Evolutionary conservation across 148 eudicot species (phyloP), one percentile per base, ranked within the genome.

Genomic region (Dysphania ambrosioides): DNA sequence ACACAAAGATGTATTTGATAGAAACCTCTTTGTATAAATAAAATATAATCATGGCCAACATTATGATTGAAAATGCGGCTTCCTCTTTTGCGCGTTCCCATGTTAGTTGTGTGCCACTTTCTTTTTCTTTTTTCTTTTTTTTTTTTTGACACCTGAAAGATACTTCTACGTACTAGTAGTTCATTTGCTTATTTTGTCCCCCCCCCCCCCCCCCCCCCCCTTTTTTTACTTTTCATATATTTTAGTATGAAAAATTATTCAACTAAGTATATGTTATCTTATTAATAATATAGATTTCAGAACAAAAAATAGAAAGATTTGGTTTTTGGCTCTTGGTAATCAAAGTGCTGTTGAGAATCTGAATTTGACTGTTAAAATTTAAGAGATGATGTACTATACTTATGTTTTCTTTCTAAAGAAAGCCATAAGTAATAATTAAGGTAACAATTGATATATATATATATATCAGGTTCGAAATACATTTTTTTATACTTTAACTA

Each of bases 61-160:
- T 57, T 57, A 78, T 72, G 49, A 78, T 78, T 73, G 26, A 42
- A 65, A 30, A 40, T 44, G 60, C 81, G 77, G 81, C 77, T 72
- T 19, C 42, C 18, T 53, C 58, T 7, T 76, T 59, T 76, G 60
- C 73, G 72, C 79, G 67, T 67, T 40, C 32, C 47, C 68, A 64
- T 64, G 42, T 62, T 65, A 65, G 76, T 78, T 72, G 44, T 78
- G 27, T 63, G n/a, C 80, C 80, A 78, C 67, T 31, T 72, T 66
- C 71, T 47, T 35, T 77, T 77, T 9, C 41, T 35, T 19, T 23
- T 42, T 4, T n/a, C n/a, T n/a, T n/a, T n/a, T n/a, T n/a, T n/a
- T n/a, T n/a, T n/a, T n/a, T n/a, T n/a, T n/a, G n/a, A n/a, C n/a
- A 12, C 23, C 5, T 12, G 71, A 4, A 3, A 31, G 21, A 34